Base-by-base conservation (phyloP, 768 basidiomycete genomes). In the Suillus paluster region DNA sequence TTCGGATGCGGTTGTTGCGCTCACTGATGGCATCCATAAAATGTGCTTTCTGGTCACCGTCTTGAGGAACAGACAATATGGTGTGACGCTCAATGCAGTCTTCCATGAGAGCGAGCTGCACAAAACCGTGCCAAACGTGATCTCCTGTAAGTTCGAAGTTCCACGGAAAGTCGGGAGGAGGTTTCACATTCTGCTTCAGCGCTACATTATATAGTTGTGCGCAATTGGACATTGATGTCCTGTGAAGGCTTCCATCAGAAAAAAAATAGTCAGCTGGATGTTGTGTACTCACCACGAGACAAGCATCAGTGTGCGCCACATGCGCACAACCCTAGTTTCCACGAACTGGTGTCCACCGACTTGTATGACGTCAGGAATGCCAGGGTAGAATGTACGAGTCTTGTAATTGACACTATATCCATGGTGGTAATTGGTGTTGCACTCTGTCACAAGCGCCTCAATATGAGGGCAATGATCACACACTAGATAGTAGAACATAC, bases 281-380 rank as follows among this genome's bases (percentile, higher is more conserved):
- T 30, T 6, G 30, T 30, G 30, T 30, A 36, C 19, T 27, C 30
- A 25, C 38, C 42, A 58, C 30, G 39, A 14, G 39, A n/a, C 42
- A 10, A 44, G 30, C 14, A 44, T n/a, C 10, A 23, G 57, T 19
- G 41, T 45, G 10, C 23, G 41, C 57, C 57, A 58, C 57, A 44
- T 42, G n/a, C 66, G 62, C 11, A 69, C 36, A n/a, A 75, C 62
- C 19, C 61, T 52, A 4, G 52, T 34, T 44, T 69, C 64, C 46
- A 71, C 58, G 57, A 69, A 77, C 19, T 71, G 70, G 61, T 77
- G 73, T 50, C 74, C 65, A 21, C 63, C 67, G 33, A 77, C 64
- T 52, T 75, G 63, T 30, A 75, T 30, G 30, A 30, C 30, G 30
- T 30, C 30, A 30, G 30, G 30, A 30, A 30, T 30, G 30, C 30